Percentiles rank a stretch among this genome's conserved stretches.
phyloP scores from a whole-genome alignment of 495 filamentous ascomycete genomes.

The Annulohypoxylon nitens region DNA sequence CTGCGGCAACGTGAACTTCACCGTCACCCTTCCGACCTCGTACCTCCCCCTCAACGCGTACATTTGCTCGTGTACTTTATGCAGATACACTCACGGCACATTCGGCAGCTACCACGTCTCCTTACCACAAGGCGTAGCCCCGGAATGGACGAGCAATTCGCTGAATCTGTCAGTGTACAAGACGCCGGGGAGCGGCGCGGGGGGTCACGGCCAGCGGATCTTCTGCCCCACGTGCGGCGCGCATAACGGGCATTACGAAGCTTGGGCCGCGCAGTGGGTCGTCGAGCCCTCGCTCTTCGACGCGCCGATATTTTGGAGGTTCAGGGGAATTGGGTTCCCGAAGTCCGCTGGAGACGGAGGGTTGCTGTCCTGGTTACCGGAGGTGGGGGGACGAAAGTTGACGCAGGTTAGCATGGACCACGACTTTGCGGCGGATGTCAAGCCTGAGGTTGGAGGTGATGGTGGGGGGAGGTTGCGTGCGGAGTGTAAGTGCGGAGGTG shows the following conservation, averaged over 20 bases:
- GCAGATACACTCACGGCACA: conserved; percentile 70
- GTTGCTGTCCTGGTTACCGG: conserved; percentile 58
- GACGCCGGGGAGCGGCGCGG: conserved; percentile 51
- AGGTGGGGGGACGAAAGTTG: conserved; percentile 54
- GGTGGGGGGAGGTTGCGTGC: conserved; percentile 52
- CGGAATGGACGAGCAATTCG: conserved; percentile 52
- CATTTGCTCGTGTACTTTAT: conserved; percentile 76
- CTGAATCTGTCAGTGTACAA: conserved; percentile 64
- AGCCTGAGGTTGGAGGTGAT: conserved; percentile 32
- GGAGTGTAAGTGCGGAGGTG: conserved; percentile 60
- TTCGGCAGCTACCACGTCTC: conserved; percentile 67
- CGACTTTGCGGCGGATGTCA: conserved; percentile 30
- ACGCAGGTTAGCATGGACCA: conserved; percentile 39
- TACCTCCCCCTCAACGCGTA: conserved; percentile 56
- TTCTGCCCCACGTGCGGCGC: conserved; percentile 78
- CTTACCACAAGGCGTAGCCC: conserved; percentile 49
- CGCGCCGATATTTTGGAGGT: conserved; percentile 52
- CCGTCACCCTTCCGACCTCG: conserved; percentile 49
- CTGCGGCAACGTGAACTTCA: conserved; percentile 56
- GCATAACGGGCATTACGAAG: conserved; percentile 64
- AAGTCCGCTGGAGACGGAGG: conserved; percentile 48
- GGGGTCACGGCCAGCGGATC: conserved; percentile 64
- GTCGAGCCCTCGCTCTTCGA: conserved; percentile 51
- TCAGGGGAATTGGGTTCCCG: conserved; percentile 58
- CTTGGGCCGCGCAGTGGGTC: conserved; percentile 48